phyloP scores from a whole-genome alignment of 768 basidiomycete genomes.

The Candolleomyces aberdarensis region DNA sequence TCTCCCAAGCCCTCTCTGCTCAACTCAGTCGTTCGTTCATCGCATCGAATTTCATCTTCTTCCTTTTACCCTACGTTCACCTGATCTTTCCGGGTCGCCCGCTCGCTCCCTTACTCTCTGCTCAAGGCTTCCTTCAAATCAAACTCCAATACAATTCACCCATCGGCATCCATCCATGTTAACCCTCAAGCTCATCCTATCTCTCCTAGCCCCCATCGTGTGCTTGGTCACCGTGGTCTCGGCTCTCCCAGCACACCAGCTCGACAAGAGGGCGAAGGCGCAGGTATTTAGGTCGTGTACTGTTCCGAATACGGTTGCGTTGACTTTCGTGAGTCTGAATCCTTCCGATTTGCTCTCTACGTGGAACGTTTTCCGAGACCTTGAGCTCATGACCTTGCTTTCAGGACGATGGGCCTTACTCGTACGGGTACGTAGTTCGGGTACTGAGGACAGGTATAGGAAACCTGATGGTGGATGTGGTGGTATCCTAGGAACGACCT shows the following conservation, averaged over 20 bases:
- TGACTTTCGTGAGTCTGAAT: conserved; percentile 36
- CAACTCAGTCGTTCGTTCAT: neutral
- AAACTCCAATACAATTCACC: neutral
- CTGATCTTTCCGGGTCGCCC: neutral
- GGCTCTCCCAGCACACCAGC: neutral
- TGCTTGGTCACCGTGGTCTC: neutral
- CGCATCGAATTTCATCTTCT: neutral
- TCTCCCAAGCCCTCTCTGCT: too few relatives aligned
- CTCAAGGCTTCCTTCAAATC: neutral
- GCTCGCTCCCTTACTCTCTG: neutral
- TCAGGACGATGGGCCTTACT: conserved; percentile 35
- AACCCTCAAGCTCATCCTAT: neutral
- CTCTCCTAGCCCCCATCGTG: neutral
- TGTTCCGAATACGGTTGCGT: conserved; percentile 34
- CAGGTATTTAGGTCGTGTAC: conserved; percentile 31
- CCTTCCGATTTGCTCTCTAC: neutral
- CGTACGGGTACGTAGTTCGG: conserved; percentile 23
- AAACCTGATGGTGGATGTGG: conserved; percentile 7
- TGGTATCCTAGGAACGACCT: conserved; percentile 24
- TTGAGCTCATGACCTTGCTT: neutral
- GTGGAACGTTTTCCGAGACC: too few relatives aligned
- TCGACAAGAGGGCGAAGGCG: conserved; percentile 2
- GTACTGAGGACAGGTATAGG: neutral
- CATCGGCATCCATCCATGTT: neutral
- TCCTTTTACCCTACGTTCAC: neutral